Evolutionary conservation across 2,329 filamentous ascomycete genomes (phyloP).

Genomic region (Phaeosphaeria sp.): DNA sequence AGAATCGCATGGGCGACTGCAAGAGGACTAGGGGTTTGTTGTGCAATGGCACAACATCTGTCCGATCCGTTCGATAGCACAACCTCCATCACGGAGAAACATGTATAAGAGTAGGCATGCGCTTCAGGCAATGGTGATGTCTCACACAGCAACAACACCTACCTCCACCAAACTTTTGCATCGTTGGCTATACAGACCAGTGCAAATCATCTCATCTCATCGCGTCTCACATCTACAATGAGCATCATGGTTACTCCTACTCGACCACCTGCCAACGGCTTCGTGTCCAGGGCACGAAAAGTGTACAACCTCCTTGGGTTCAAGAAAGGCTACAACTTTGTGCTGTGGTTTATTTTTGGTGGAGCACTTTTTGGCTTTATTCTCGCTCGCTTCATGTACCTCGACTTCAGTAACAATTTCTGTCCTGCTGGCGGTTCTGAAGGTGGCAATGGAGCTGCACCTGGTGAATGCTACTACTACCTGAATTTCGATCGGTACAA

Average conservation of each 20-base stretch:
- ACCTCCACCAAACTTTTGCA: not conserved
- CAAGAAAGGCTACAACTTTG: slow-evolving; percentile 63
- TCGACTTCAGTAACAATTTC: slow-evolving; percentile 52
- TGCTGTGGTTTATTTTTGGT: slow-evolving; percentile 51
- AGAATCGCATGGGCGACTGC: not conserved
- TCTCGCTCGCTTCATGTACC: slow-evolving; percentile 57
- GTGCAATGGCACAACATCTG: not conserved
- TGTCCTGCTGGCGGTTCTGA: slow-evolving; percentile 13
- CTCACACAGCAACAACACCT: not conserved
- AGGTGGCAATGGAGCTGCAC: slow-evolving; percentile 35
- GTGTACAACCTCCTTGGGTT: slow-evolving; percentile 59
- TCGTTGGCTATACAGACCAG: not conserved
- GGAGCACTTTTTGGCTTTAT: slow-evolving; percentile 44
- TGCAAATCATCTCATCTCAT: too few relatives aligned
- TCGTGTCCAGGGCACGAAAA: slow-evolving; percentile 16
- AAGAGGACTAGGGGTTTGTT: not conserved
- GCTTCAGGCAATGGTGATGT: not conserved
- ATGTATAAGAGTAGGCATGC: not conserved
- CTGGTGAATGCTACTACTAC: slow-evolving; percentile 56
- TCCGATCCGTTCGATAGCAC: not conserved
- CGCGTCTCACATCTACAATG: not conserved
- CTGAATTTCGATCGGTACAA: slow-evolving; percentile 38
- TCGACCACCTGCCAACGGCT: slow-evolving; percentile 11
- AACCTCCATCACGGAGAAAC: not conserved
- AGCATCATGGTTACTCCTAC: slow-evolving; percentile 19